Evolutionary conservation across 805 yeast genomes (phyloP).

Genomic region (Pichia occidentalis): DNA sequence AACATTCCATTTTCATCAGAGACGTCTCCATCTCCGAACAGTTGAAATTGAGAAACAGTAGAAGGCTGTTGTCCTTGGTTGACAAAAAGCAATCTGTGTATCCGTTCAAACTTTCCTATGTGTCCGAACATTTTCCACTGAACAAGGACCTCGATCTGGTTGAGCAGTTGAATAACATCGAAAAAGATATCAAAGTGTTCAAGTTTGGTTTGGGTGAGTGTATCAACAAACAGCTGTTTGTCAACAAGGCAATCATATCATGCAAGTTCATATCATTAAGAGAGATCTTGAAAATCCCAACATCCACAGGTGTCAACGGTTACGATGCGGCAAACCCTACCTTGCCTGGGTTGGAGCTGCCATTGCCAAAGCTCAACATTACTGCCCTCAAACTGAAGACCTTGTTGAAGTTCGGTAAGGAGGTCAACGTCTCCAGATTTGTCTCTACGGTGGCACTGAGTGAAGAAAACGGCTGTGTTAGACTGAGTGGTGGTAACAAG

Average conservation of each 20-base stretch:
- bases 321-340: slow-evolving; percentile 57
- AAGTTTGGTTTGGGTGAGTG: slow-evolving; percentile 78
- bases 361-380: slow-evolving; percentile 67
- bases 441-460: slow-evolving; percentile 64
- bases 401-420: slow-evolving; percentile 47
- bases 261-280: slow-evolving; percentile 71
- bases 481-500: slow-evolving; percentile 75
- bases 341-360: slow-evolving; percentile 68
- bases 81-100: slow-evolving; percentile 77
- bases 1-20: slow-evolving; percentile 71
- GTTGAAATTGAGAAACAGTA: slow-evolving; percentile 67
- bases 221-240: slow-evolving; percentile 69
- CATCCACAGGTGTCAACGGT: slow-evolving; percentile 62
- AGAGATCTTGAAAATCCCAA: slow-evolving; percentile 53
- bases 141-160: slow-evolving; percentile 28
- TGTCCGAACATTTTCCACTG: slow-evolving; percentile 58
- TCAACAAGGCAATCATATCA: slow-evolving; percentile 63
- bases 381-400: slow-evolving; percentile 63
- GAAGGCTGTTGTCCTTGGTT: slow-evolving; percentile 60
- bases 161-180: slow-evolving; percentile 39
- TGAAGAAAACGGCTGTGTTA: slow-evolving; percentile 48
- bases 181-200: slow-evolving; percentile 51
- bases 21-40: slow-evolving; percentile 80
- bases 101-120: slow-evolving; percentile 81
- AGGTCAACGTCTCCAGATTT: slow-evolving; percentile 68